phyloP scores from a whole-genome alignment of 805 yeast genomes.

The Lipomyces japonicus region DNA sequence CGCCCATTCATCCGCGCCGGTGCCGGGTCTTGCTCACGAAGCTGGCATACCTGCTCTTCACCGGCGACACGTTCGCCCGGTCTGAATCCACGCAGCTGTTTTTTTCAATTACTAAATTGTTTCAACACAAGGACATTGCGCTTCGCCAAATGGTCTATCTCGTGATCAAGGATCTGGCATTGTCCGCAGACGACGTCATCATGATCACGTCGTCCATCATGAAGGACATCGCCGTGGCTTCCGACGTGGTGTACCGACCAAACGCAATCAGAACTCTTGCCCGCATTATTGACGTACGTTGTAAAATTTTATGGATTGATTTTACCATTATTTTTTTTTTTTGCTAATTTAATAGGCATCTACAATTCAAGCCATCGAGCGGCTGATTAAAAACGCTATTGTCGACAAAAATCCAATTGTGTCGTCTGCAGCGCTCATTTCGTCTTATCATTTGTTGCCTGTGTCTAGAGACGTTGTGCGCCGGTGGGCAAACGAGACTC shows the following conservation, averaged over 20 bases:
- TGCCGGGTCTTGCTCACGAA: constrained; percentile 81
- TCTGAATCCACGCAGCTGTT: constrained; percentile 89
- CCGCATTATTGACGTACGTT: constrained; percentile 72
- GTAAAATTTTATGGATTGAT: constrained; percentile 34
- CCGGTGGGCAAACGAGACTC: constrained; percentile 90
- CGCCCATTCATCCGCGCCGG: constrained; percentile 82
- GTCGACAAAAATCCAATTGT: constrained; percentile 86
- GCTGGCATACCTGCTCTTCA: constrained; percentile 72
- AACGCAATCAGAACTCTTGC: constrained; percentile 91
- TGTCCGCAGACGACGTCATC: constrained; percentile 82
- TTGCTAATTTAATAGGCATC: constrained; percentile 30
- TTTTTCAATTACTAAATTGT: constrained; percentile 88
- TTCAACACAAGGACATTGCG: constrained; percentile 82
- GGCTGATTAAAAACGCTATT: constrained; percentile 85
- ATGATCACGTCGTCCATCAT: constrained; percentile 98
- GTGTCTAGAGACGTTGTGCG: constrained; percentile 88
- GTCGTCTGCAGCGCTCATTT: constrained; percentile 89
- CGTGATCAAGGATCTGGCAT: constrained; percentile 86
- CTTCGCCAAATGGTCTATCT: constrained; percentile 91
- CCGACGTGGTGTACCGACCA: constrained; percentile 77
- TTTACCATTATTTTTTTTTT: not conserved
- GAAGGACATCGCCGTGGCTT: constrained; percentile 92
- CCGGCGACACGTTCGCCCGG: constrained; percentile 82
- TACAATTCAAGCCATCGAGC: constrained; percentile 89
- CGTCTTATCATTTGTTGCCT: constrained; percentile 81